These are phyloP conservation scores for Jamesozyma jinghongensis DNA, from an alignment of 805 yeast genomes.

Conservation along the genomic window DNA sequence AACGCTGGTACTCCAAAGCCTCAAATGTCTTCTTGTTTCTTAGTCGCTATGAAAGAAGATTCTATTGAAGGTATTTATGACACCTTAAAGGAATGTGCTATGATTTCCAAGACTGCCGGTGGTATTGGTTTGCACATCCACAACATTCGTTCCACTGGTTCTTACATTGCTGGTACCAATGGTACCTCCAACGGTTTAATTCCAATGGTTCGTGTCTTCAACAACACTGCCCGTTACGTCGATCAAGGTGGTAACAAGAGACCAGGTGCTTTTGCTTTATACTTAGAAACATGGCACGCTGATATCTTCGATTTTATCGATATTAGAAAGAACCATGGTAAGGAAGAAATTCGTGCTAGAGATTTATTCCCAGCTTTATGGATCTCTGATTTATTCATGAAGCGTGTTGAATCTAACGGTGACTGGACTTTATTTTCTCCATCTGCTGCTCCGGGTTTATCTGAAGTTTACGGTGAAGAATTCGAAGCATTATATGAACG, in stretches of 20 bases:
- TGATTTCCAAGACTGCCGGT: conserved; percentile 90
- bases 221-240: conserved; percentile 92
- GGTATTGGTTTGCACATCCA: conserved; percentile 89
- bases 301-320: conserved; percentile 83
- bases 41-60: conserved; percentile 86
- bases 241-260: conserved; percentile 98
- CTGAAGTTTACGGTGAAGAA: conserved; percentile 77
- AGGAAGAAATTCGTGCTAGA: conserved; percentile 87
- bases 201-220: conserved; percentile 94
- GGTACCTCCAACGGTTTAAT: conserved; percentile 89
- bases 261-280: conserved; percentile 94
- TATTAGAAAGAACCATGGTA: conserved; percentile 87
- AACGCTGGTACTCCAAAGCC: conserved; percentile 86
- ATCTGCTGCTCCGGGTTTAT: conserved; percentile 76
- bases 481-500: conserved; percentile 61
- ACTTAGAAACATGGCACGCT: conserved; percentile 95
- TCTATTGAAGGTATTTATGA: conserved; percentile 93
- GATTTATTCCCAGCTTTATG: conserved; percentile 89
- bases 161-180: conserved; percentile 83
- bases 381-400: conserved; percentile 93
- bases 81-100: conserved; percentile 78
- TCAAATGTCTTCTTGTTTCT: conserved; percentile 84
- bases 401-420: conserved; percentile 66
- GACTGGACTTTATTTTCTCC: conserved; percentile 92
- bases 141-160: conserved; percentile 78